Conservation (phyloP, 768 basidiomycete species). For the Phallus indusiatus region DNA sequence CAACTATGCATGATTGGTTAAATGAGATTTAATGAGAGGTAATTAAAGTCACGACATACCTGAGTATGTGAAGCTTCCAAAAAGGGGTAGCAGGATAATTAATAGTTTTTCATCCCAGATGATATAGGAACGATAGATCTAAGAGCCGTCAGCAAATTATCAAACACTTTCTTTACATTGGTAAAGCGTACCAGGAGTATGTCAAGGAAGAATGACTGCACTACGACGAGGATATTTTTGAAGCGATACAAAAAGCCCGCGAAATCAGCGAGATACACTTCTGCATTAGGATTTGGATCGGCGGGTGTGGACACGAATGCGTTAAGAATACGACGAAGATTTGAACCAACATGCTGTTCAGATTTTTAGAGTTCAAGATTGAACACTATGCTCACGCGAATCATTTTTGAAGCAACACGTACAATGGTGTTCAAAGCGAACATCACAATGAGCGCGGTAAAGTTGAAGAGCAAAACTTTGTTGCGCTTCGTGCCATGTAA, state of each 20-base stretch:
- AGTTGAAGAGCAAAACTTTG: background rate
- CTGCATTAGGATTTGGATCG: slow-evolving; percentile 3
- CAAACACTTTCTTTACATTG: background rate
- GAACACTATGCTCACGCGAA: background rate
- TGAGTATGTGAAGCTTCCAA: background rate
- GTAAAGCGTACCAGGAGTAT: background rate
- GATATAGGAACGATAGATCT: slow-evolving; percentile 8
- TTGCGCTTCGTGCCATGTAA: slow-evolving; percentile 6
- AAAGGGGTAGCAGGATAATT: background rate
- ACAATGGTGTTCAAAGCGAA: slow-evolving; percentile 7
- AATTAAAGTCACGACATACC: background rate
- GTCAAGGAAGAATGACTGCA: slow-evolving; percentile 5
- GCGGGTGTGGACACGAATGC: slow-evolving; percentile 4
- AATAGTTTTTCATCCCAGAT: slow-evolving; percentile 2
- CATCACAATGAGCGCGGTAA: background rate
- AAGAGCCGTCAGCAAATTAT: background rate
- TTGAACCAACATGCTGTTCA: slow-evolving; percentile 3
- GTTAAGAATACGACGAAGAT: slow-evolving; percentile 6
- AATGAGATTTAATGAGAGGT: background rate
- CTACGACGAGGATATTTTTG: background rate
- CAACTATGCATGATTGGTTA: background rate
- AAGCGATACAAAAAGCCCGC: slow-evolving; percentile 7
- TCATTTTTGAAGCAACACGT: background rate
- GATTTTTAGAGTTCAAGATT: background rate
- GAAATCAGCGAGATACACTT: slow-evolving; percentile 6